Percentiles rank a stretch among this genome's conserved stretches.
phyloP scores from a whole-genome alignment of 257 asterid genomes.

The Rhazya stricta region DNA sequence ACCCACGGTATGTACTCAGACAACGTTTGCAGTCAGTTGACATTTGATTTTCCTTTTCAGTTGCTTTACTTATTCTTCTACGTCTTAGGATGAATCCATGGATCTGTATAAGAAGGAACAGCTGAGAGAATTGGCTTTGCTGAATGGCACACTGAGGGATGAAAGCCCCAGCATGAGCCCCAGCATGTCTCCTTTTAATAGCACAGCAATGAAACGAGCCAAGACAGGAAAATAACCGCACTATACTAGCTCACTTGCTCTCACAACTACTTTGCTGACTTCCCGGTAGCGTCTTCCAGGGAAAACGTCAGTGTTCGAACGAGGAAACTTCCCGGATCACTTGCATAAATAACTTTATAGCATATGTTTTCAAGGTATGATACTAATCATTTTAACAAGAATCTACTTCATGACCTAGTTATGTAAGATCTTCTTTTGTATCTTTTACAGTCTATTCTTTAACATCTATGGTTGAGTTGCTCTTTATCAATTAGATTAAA shows the following conservation, averaged over 20 bases:
- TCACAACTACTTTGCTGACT: background rate
- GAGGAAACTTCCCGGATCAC: background rate
- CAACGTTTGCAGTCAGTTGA: background rate
- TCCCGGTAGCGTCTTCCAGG: background rate
- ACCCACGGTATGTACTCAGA: slow-evolving; percentile 55
- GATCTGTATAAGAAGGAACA: slow-evolving; percentile 71
- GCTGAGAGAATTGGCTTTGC: slow-evolving; percentile 67
- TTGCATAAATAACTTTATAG: background rate
- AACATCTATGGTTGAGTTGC: background rate
- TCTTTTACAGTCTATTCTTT: background rate
- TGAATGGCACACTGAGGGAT: slow-evolving; percentile 67
- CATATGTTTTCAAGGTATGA: background rate
- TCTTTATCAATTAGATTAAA: background rate
- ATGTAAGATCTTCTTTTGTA: background rate
- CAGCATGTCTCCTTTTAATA: slow-evolving; percentile 73
- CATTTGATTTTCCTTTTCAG: background rate
- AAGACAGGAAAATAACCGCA: slow-evolving; percentile 51
- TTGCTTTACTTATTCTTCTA: slow-evolving; percentile 3
- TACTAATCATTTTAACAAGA: background rate
- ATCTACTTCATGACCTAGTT: slow-evolving; percentile 6
- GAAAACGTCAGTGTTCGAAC: background rate
- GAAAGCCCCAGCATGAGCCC: slow-evolving; percentile 82
- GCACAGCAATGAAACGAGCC: slow-evolving; percentile 65
- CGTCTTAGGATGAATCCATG: slow-evolving; percentile 58
- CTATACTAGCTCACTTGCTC: background rate